Conservation (phyloP, 345 rosid genomes). For the Citrus maxima region DNA sequence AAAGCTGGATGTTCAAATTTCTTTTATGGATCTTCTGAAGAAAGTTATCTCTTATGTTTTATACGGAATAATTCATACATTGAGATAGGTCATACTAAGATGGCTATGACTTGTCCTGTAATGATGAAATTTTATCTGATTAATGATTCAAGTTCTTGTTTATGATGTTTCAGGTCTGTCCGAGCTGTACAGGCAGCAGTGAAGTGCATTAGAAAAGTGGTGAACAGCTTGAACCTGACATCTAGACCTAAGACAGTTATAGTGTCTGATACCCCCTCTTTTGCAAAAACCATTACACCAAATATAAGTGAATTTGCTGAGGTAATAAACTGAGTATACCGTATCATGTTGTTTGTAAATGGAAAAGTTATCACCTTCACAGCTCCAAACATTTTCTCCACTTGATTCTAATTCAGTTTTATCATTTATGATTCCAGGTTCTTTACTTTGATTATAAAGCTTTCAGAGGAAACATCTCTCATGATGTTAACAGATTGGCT, state of each 20-base stretch:
- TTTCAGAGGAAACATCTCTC: conserved; percentile 61
- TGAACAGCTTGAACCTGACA: conserved; percentile 28
- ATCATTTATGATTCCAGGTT: conserved; percentile 42
- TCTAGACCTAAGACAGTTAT: conserved; percentile 68
- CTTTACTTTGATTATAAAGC: conserved; percentile 71
- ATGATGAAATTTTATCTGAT: neutral
- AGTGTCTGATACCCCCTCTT: conserved; percentile 85
- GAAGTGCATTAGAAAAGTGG: conserved; percentile 61
- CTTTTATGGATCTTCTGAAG: neutral
- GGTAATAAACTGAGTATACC: conserved; percentile 38
- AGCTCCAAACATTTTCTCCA: neutral
- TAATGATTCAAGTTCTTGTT: conserved; percentile 6
- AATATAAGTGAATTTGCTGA: conserved; percentile 70
- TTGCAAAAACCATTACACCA: conserved; percentile 44
- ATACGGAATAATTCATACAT: neutral
- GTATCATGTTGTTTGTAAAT: conserved; percentile 6
- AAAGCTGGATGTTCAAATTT: neutral
- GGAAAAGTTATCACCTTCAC: neutral
- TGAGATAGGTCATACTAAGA: neutral
- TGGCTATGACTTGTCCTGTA: neutral
- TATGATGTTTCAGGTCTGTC: conserved; percentile 55
- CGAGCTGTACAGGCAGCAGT: conserved; percentile 73
- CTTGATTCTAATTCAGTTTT: conserved; percentile 15
- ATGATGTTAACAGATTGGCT: conserved; percentile 29
- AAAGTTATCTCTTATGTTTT: neutral